Percentiles rank a stretch among this genome's conserved stretches.
These are phyloP conservation scores for Pythium chondricola DNA, from an alignment of 352 stramenopile genomes.

Conservation along the genomic window DNA sequence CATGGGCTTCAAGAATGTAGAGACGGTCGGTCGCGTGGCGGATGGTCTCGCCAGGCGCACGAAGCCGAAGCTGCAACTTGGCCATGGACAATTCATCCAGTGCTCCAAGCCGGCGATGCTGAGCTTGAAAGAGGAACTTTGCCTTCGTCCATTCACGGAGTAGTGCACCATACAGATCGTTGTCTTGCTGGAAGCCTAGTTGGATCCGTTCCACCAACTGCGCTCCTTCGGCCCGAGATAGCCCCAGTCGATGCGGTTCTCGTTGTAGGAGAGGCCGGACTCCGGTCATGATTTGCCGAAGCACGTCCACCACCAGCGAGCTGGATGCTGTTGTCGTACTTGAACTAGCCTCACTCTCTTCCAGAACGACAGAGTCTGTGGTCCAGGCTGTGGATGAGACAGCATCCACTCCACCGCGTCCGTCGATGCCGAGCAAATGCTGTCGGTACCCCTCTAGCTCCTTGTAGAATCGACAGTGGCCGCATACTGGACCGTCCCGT, in stretches of 20 bases:
- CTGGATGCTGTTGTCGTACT: slow-evolving; percentile 6
- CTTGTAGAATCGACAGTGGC: slow-evolving; percentile 61
- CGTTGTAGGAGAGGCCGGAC: slow-evolving; percentile 14
- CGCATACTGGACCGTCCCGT: slow-evolving; percentile 47
- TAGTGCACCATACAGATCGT: slow-evolving; percentile 39
- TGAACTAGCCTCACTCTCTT: neutral
- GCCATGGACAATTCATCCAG: slow-evolving; percentile 80
- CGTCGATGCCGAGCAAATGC: slow-evolving; percentile 53
- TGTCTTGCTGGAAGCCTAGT: slow-evolving; percentile 31
- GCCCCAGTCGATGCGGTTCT: neutral
- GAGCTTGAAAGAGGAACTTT: slow-evolving; percentile 60
- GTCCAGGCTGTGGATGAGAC: neutral
- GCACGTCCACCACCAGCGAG: neutral
- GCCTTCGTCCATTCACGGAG: slow-evolving; percentile 45
- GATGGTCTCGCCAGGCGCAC: slow-evolving; percentile 33
- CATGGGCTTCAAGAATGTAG: slow-evolving; percentile 47
- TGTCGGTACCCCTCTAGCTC: slow-evolving; percentile 49
- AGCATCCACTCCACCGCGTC: slow-evolving; percentile 12
- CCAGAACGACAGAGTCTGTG: no score
- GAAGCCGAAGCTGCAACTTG: slow-evolving; percentile 54
- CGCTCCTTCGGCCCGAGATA: neutral
- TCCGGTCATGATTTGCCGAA: slow-evolving; percentile 34
- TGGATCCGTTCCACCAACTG: slow-evolving; percentile 14
- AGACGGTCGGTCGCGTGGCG: slow-evolving; percentile 31
- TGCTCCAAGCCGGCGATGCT: slow-evolving; percentile 61